These are phyloP conservation scores for Helichrysum umbraculigerum DNA, from an alignment of 129 eudicot species.

Conservation along the genomic window DNA sequence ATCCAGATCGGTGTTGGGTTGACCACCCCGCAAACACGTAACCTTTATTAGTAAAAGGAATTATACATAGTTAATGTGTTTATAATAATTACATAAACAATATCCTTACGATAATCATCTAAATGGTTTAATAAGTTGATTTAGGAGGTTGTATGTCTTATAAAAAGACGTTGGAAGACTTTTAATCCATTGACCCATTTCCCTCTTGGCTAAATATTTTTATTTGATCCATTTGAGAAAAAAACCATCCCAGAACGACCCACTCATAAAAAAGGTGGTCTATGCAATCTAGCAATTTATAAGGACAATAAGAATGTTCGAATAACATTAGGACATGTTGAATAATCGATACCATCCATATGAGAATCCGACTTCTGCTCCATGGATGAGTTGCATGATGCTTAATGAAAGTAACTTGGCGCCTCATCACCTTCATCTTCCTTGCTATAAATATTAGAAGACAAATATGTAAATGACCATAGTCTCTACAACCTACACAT, in stretches of 20 bases:
- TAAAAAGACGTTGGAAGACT: neutral
- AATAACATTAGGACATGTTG: neutral
- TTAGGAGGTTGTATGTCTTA: neutral
- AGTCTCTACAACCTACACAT: neutral
- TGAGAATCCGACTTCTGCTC: slow-evolving; percentile 85
- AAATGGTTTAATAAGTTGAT: too few relatives aligned
- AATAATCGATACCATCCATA: slow-evolving; percentile 78
- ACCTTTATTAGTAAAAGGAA: too few relatives aligned
- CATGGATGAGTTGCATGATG: slow-evolving; percentile 99
- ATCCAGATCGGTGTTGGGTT: too few relatives aligned
- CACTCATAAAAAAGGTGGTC: neutral
- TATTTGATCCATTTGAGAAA: neutral
- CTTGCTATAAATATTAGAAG: slow-evolving; percentile 37
- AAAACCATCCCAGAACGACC: neutral
- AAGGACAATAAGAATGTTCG: neutral
- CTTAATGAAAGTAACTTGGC: slow-evolving; percentile 81
- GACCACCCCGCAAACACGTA: too few relatives aligned
- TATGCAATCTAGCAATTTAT: neutral
- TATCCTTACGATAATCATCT: too few relatives aligned
- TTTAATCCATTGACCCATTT: neutral
- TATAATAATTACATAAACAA: too few relatives aligned
- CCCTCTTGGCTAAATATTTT: neutral
- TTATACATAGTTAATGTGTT: too few relatives aligned
- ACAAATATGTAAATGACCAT: neutral
- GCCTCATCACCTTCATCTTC: slow-evolving; percentile 81